Conservation (phyloP, 2,329 filamentous ascomycete species). For the Xylariaceae sp. region DNA sequence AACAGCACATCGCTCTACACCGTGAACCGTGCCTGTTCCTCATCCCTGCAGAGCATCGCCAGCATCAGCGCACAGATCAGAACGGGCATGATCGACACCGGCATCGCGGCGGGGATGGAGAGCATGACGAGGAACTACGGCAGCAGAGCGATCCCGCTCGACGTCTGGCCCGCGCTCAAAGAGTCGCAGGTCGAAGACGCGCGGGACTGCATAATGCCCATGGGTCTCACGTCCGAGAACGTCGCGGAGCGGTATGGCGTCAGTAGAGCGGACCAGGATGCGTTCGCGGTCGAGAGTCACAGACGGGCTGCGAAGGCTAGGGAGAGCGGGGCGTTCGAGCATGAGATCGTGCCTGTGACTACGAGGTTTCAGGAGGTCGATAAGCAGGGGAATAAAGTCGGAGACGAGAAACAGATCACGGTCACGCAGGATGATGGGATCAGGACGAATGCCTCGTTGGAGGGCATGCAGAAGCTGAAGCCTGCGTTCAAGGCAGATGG, state of each 20-base stretch:
- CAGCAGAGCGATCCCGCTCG: conserved; percentile 74
- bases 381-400: conserved; percentile 54
- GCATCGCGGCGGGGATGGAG: conserved; percentile 89
- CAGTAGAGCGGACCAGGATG: conserved; percentile 71
- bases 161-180: conserved; percentile 71
- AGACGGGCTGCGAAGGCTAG: conserved; percentile 68
- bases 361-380: conserved; percentile 65
- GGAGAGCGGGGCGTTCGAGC: conserved; percentile 64
- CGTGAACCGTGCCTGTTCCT: conserved; percentile 82
- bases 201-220: conserved; percentile 85
- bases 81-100: conserved; percentile 66
- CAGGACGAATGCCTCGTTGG: conserved; percentile 60
- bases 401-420: conserved; percentile 57
- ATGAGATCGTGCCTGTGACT: conserved; percentile 75
- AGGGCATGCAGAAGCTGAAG: conserved; percentile 75
- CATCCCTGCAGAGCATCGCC: conserved; percentile 73
- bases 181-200: conserved; percentile 61
- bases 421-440: conserved; percentile 82
- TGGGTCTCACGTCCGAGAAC: conserved; percentile 89
- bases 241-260: conserved; percentile 76
- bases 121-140: conserved; percentile 95
- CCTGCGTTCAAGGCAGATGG: conserved; percentile 77
- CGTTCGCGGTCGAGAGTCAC: conserved; percentile 73
- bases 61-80: conserved; percentile 59
- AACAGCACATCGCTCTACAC: conserved; percentile 75